Base-by-base conservation (phyloP, 208 protist species). In the Wallacemonas sp. region DNA sequence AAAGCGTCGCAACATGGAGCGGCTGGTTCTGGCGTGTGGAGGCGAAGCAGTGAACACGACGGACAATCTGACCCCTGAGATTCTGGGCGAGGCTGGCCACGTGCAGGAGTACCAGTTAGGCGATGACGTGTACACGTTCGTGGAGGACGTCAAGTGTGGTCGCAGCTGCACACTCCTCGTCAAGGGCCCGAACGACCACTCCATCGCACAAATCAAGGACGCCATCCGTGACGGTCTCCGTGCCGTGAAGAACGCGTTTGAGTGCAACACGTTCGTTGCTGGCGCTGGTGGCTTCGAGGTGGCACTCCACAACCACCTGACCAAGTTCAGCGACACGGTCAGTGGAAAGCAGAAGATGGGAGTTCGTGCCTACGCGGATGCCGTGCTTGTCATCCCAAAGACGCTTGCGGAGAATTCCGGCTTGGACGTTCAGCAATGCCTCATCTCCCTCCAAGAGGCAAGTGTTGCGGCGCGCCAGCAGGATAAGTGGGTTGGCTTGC, bases 61-160 rank as follows among this genome's bases (percentile, higher is more conserved):
- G 12, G 99, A 99, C 38, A 98, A 99, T 64, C 75, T 99, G 8
- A 93, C 82, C 15, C 69, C 80, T 38, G 91, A 94, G 4, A 73
- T 91, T 45, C 91, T 99, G 6, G 99, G 99, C 54, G 96, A 93
- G 50, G 98, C 98, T 22, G 99, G 97, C 10, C 68, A 92, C 15
- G 96, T 99, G 19, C 99, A 99, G 71, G 98, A 99, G 76, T 94
- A 99, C 60, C 93, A 87, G 10, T 76, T 99, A 1, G 98, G 99
- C 36, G 99, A 99, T 63, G 98, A 99, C 48, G 99, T 99, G 77
- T 99, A 98, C 84, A 99, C 99, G 2, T 99, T 99, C 87, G 94
- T 99, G 13, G 99, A 99, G 80, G 97, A 98, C 45, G 83, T 89
- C 41, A 89, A 94, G 66, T 90, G 98, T 58, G 98, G 98, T 19